These are phyloP conservation scores for Microsporum ferrugineum DNA, from an alignment of 2,329 filamentous ascomycete genomes.

Conservation along the genomic window DNA sequence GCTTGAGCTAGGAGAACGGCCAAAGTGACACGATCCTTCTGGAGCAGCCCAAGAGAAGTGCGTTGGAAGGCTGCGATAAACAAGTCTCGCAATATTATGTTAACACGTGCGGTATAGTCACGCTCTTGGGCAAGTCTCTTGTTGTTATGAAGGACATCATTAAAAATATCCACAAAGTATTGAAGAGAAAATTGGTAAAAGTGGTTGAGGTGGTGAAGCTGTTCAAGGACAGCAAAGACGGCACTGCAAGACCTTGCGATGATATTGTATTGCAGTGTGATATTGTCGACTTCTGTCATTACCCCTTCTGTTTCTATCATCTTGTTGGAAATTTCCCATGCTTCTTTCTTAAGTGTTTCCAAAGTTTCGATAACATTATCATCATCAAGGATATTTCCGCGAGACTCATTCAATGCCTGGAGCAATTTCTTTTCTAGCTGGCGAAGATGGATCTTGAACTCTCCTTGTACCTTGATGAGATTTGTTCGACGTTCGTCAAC, in stretches of 20 bases:
- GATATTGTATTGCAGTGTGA: slow-evolving; percentile 86
- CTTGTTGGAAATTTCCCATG: slow-evolving; percentile 89
- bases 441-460: slow-evolving; percentile 96
- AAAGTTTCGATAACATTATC: slow-evolving; percentile 97
- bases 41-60: slow-evolving; percentile 82
- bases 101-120: slow-evolving; percentile 67
- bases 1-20: slow-evolving; percentile 93
- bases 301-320: slow-evolving; percentile 94
- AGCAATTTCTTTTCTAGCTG: slow-evolving; percentile 89
- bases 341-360: slow-evolving; percentile 95
- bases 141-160: slow-evolving; percentile 74
- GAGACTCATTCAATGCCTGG: slow-evolving; percentile 91
- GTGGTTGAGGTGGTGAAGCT: slow-evolving; percentile 95
- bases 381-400: slow-evolving; percentile 94
- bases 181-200: slow-evolving; percentile 99
- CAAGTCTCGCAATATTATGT: slow-evolving; percentile 81
- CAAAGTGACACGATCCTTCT: slow-evolving; percentile 87
- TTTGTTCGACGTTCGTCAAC: slow-evolving; percentile 94
- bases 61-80: slow-evolving; percentile 87
- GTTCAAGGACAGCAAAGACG: slow-evolving; percentile 91
- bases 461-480: slow-evolving; percentile 95
- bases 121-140: slow-evolving; percentile 58
- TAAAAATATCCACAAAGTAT: slow-evolving; percentile 97
- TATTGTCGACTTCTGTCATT: slow-evolving; percentile 94
- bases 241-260: slow-evolving; percentile 93